Evolutionary conservation across 257 asterid species (phyloP).

Genomic region (Striga asiatica): DNA sequence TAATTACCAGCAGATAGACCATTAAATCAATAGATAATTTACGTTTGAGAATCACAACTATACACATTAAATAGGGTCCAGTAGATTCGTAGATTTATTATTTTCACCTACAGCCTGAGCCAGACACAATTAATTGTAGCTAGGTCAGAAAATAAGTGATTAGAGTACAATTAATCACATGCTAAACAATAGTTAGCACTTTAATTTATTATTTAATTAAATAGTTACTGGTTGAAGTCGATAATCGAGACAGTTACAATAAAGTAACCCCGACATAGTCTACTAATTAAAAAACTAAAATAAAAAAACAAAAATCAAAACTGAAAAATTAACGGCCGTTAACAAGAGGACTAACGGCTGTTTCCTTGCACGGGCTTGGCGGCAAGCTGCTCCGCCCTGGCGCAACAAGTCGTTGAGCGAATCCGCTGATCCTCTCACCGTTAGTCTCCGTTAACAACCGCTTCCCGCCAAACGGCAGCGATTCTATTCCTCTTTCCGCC

Average conservation of each 20-base stretch:
- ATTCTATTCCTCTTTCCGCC: conserved; percentile 62
- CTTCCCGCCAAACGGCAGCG: conserved; percentile 94
- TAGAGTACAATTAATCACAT: neutral
- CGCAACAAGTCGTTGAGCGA: conserved; percentile 76
- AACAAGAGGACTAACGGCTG: conserved; percentile 63
- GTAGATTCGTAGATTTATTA: too few relatives aligned
- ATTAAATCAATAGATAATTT: too few relatives aligned
- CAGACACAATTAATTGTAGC: conserved; percentile 2
- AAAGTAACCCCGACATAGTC: conserved; percentile 20
- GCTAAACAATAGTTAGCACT: neutral
- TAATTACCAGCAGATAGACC: too few relatives aligned
- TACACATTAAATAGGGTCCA: too few relatives aligned
- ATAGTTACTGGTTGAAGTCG: conserved; percentile 20
- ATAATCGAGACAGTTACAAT: conserved; percentile 21
- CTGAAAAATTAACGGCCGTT: conserved; percentile 59
- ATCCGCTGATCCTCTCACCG: conserved; percentile 52
- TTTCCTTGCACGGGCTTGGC: conserved; percentile 83
- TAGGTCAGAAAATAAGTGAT: conserved; percentile 2
- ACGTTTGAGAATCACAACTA: too few relatives aligned
- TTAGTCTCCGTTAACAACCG: conserved; percentile 79
- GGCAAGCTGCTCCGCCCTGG: conserved; percentile 65
- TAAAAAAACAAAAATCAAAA: neutral
- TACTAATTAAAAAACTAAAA: conserved; percentile 8
- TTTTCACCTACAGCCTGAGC: neutral
- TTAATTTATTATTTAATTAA: conserved; percentile 18